Percentiles rank a stretch among this genome's conserved stretches.
These are phyloP conservation scores for Chlorella sp. DNA, from an alignment of 139 green algal genomes.

Conservation along the genomic window DNA sequence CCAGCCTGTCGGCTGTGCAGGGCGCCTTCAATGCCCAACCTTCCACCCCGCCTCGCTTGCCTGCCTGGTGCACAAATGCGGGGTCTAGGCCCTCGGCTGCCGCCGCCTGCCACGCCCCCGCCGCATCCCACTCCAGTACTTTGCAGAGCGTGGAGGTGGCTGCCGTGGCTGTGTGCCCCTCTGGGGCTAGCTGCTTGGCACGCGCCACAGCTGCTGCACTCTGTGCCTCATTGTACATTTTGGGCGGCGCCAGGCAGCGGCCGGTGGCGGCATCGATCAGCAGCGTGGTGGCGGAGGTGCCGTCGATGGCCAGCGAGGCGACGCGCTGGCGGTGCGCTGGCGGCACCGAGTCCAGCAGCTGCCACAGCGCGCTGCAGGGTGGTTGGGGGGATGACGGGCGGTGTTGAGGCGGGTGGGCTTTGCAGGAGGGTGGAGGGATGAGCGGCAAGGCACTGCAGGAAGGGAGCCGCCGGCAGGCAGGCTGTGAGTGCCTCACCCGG, in stretches of 20 bases:
- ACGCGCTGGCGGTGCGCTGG: conserved; percentile 25
- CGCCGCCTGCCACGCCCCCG: conserved; percentile 47
- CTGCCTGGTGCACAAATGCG: conserved; percentile 77
- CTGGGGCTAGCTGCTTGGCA: conserved; percentile 72
- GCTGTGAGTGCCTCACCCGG: background rate
- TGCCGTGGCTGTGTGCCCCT: conserved; percentile 76
- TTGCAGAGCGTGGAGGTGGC: conserved; percentile 91
- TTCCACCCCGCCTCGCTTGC: too few species aligned
- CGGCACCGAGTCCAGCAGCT: conserved; percentile 51
- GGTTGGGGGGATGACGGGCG: background rate
- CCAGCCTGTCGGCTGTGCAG: too few species aligned
- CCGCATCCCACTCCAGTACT: conserved; percentile 76
- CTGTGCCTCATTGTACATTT: conserved; percentile 86
- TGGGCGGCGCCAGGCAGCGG: conserved; percentile 57
- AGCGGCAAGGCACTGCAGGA: background rate
- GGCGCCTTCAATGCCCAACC: too few species aligned
- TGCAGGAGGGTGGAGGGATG: background rate
- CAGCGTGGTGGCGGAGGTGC: conserved; percentile 88
- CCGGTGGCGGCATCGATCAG: conserved; percentile 74
- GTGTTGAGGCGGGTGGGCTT: too few species aligned
- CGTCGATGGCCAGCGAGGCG: conserved; percentile 77
- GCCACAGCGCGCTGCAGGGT: conserved; percentile 57
- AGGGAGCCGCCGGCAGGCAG: background rate
- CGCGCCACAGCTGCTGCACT: conserved; percentile 34
- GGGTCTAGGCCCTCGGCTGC: conserved; percentile 31